Conservation (phyloP, 139 green algal species). For the Volvox reticuliferus region DNA sequence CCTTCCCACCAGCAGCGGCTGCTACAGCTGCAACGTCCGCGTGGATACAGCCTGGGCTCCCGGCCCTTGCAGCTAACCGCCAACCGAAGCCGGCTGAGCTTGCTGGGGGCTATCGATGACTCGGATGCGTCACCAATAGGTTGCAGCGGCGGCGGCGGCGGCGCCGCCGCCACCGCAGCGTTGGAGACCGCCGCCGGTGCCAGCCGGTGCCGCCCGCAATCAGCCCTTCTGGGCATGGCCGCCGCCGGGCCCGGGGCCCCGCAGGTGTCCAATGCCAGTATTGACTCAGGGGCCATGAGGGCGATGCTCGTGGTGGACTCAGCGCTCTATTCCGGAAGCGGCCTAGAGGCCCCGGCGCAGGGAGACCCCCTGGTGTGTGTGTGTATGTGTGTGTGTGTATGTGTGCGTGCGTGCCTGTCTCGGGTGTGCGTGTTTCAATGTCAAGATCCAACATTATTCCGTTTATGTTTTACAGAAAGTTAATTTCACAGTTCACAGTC, state of each 20-base stretch:
- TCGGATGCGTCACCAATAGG: neutral
- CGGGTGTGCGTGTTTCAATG: neutral
- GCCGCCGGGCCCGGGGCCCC: neutral
- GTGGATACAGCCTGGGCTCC: neutral
- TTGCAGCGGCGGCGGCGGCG: neutral
- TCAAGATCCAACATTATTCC: too few species aligned
- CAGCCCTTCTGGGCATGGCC: neutral
- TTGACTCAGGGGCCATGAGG: neutral
- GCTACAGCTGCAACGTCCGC: neutral
- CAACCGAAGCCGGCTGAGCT: neutral
- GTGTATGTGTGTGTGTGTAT: neutral
- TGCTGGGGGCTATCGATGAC: neutral
- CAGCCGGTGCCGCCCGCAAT: neutral
- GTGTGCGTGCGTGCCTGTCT: neutral
- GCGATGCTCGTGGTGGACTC: neutral
- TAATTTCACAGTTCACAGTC: too few species aligned
- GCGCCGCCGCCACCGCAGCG: neutral
- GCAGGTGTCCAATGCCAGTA: neutral
- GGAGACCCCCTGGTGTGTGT: constrained; percentile 4
- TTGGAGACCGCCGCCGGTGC: neutral
- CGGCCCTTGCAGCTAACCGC: neutral
- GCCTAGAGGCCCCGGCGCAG: neutral
- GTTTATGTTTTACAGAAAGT: too few species aligned
- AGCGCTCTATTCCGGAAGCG: neutral
- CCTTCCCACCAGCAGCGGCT: neutral